Evolutionary conservation across 371 early-diverging fungal genomes (phyloP).

Genomic region (Mortierella sp.): DNA sequence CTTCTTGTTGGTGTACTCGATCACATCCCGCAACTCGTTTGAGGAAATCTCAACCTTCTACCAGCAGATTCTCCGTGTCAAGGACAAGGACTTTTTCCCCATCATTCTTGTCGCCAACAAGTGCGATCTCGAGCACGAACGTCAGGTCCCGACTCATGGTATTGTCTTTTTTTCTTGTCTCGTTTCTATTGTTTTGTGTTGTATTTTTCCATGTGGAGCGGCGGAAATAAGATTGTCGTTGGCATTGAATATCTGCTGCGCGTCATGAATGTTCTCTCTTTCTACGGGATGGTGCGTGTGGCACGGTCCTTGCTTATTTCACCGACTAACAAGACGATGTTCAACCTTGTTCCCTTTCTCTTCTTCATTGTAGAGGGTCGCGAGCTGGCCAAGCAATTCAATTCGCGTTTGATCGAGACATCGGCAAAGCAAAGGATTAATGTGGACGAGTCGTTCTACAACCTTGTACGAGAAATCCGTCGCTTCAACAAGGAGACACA

Average conservation of each 20-base stretch:
- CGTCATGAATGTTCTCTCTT: no score
- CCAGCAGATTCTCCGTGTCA: slow-evolving; percentile 79
- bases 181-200: no score
- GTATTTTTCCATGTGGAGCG: no score
- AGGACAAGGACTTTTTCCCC: slow-evolving; percentile 85
- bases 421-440: slow-evolving; percentile 91
- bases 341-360: neutral
- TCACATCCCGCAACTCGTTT: slow-evolving; percentile 75
- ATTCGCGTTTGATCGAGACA: slow-evolving; percentile 90
- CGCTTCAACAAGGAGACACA: slow-evolving; percentile 73
- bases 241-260: no score
- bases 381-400: slow-evolving; percentile 82
- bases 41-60: slow-evolving; percentile 79
- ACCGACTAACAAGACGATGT: neutral
- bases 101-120: slow-evolving; percentile 96
- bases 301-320: neutral
- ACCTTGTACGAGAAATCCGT: slow-evolving; percentile 88
- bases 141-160: slow-evolving; percentile 78
- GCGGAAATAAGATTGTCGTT: no score
- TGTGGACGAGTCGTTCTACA: slow-evolving; percentile 92
- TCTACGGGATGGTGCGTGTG: no score
- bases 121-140: slow-evolving; percentile 86
- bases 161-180: neutral
- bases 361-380: slow-evolving; percentile 71
- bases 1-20: slow-evolving; percentile 81